Conservation (phyloP, 2,329 filamentous ascomycete species). For the Verticillium alfalfae region DNA sequence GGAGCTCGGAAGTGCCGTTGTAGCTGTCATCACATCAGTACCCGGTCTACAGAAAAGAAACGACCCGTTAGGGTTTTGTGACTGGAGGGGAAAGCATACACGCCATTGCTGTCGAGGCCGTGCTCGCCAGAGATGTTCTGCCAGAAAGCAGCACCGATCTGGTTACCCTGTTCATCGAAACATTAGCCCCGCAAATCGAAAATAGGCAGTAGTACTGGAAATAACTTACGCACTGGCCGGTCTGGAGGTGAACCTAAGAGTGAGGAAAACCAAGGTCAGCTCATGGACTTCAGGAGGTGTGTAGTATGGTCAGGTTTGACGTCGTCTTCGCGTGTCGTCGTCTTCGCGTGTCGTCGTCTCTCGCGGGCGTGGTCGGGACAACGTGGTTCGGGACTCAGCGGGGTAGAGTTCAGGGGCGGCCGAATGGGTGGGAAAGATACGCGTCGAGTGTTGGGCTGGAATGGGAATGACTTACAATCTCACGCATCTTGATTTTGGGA, state of each 20-base stretch:
- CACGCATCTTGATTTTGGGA: constrained; percentile 53
- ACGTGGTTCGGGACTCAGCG: constrained; percentile 5
- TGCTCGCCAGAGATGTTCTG: constrained; percentile 86
- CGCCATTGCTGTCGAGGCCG: constrained; percentile 93
- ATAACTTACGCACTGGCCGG: constrained; percentile 88
- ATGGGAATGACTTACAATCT: constrained; percentile 52
- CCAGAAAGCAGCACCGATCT: constrained; percentile 99
- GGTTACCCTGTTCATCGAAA: constrained; percentile 73
- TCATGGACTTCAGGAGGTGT: constrained; percentile 8
- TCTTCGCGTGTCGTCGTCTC: neutral
- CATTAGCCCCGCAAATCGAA: constrained; percentile 26
- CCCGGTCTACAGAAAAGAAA: too few species aligned
- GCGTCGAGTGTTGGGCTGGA: constrained; percentile 8
- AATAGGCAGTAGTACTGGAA: neutral
- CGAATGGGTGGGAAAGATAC: constrained; percentile 18
- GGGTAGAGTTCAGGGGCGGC: constrained; percentile 25
- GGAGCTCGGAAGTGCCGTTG: constrained; percentile 96
- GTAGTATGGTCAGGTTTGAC: neutral
- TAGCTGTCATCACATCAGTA: constrained; percentile 50
- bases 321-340: neutral
- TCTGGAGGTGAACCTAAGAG: constrained; percentile 94
- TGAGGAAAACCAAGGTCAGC: constrained; percentile 49
- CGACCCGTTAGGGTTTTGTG: too few species aligned
- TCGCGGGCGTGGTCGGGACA: neutral
- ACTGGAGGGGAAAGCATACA: constrained; percentile 55